phyloP scores from a whole-genome alignment of 225 moss, liverwort and hornwort genomes.

The Antitrichia curtipendula region DNA sequence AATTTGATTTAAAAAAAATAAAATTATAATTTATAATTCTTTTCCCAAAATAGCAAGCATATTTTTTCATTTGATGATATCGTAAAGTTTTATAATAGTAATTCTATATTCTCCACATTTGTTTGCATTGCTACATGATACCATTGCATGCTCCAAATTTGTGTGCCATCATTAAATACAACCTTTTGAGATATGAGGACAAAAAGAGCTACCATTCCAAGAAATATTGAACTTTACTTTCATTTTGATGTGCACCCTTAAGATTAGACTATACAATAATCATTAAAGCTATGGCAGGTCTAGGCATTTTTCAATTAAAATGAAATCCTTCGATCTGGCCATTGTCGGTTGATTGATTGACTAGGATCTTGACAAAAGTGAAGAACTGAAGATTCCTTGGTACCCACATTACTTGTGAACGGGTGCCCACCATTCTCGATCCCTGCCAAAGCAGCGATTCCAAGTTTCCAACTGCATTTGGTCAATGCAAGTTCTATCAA shows the following conservation, averaged over 20 bases:
- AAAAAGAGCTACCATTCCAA: background rate
- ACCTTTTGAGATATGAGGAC: background rate
- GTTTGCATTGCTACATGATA: background rate
- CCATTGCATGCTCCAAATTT: background rate
- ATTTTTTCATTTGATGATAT: background rate
- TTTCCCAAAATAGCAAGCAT: background rate
- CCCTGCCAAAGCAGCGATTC: background rate
- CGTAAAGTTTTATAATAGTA: background rate
- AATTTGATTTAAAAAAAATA: too few species aligned
- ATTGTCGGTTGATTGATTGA: background rate
- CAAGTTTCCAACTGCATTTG: background rate
- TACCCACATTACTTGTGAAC: background rate
- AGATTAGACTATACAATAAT: background rate
- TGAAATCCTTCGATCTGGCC: background rate
- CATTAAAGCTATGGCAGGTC: background rate
- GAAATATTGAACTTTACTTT: background rate
- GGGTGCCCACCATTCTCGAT: background rate
- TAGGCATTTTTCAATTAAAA: background rate
- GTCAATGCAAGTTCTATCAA: background rate
- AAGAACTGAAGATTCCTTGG: background rate
- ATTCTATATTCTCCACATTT: background rate
- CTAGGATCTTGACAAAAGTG: background rate
- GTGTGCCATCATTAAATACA: background rate
- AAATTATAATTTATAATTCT: background rate
- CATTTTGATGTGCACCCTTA: background rate